Conservation (phyloP, 2,329 filamentous ascomycete genomes). For the Aspergillus udagawae region DNA sequence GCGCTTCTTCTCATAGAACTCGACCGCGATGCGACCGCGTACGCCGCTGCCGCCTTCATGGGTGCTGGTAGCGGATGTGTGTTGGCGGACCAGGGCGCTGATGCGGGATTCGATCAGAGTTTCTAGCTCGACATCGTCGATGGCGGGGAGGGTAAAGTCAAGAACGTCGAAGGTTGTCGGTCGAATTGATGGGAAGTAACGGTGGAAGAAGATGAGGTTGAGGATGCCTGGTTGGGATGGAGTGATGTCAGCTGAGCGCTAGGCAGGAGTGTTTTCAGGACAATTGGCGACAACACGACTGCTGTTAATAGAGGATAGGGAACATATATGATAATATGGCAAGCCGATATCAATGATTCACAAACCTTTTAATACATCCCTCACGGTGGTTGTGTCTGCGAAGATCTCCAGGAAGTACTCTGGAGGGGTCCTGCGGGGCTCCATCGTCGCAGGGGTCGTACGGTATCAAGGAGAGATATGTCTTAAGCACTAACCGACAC, state of each 20-base stretch:
- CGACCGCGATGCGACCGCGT: slow-evolving; percentile 74
- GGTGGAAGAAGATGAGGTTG: slow-evolving; percentile 98
- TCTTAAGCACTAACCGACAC: background rate
- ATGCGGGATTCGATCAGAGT: slow-evolving; percentile 89
- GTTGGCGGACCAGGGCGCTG: slow-evolving; percentile 70
- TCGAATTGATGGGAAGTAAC: slow-evolving; percentile 84
- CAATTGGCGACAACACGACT: background rate
- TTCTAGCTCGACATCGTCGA: slow-evolving; percentile 86
- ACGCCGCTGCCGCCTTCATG: slow-evolving; percentile 54
- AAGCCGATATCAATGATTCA: background rate
- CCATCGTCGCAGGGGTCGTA: slow-evolving; percentile 47
- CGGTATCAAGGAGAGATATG: background rate
- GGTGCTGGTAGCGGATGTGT: slow-evolving; percentile 58
- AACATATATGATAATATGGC: background rate
- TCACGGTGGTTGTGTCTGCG: slow-evolving; percentile 82
- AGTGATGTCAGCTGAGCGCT: background rate
- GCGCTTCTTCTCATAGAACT: slow-evolving; percentile 92
- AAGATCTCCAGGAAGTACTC: slow-evolving; percentile 94
- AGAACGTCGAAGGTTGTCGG: slow-evolving; percentile 84
- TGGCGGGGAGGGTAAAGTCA: slow-evolving; percentile 82
- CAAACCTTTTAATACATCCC: slow-evolving; percentile 87
- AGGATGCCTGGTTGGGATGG: slow-evolving; percentile 63
- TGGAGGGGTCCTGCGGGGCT: slow-evolving; percentile 62
- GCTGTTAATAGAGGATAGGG: background rate
- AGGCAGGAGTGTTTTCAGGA: background rate